phyloP scores from a whole-genome alignment of 2,329 filamentous ascomycete genomes.

The Calonectria leucothoes region DNA sequence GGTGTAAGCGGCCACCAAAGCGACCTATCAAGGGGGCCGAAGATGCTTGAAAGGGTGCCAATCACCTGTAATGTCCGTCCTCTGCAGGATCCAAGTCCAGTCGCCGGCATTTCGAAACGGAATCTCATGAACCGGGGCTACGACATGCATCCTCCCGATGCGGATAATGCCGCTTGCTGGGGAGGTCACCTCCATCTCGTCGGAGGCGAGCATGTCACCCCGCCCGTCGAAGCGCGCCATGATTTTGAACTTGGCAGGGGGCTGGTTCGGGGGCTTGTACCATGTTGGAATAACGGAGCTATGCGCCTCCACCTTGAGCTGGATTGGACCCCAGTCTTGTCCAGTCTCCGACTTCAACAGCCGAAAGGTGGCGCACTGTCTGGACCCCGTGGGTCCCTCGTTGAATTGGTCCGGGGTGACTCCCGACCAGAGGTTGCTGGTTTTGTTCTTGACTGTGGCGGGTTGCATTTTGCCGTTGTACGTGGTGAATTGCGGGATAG shows the following conservation, averaged over 20 bases:
- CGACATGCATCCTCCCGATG: not conserved
- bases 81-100: not conserved
- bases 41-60: not conserved
- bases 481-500: not conserved
- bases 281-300: not conserved
- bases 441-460: not conserved
- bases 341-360: not conserved
- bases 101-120: not conserved
- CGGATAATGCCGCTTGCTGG: not conserved
- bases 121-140: not conserved
- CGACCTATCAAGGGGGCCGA: not conserved
- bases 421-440: not conserved
- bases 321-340: not conserved
- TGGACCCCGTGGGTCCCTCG: not conserved
- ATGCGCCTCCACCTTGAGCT: not conserved
- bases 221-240: not conserved
- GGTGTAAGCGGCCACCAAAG: not conserved
- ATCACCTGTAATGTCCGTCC: not conserved
- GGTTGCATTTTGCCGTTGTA: not conserved
- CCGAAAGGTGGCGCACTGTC: not conserved
- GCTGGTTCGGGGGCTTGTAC: not conserved
- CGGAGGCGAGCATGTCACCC: not conserved
- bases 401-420: not conserved
- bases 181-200: not conserved
- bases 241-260: not conserved